These are phyloP conservation scores for Penicillium fuscoglaucum DNA, from an alignment of 2,329 filamentous ascomycete species.

Conservation along the genomic window DNA sequence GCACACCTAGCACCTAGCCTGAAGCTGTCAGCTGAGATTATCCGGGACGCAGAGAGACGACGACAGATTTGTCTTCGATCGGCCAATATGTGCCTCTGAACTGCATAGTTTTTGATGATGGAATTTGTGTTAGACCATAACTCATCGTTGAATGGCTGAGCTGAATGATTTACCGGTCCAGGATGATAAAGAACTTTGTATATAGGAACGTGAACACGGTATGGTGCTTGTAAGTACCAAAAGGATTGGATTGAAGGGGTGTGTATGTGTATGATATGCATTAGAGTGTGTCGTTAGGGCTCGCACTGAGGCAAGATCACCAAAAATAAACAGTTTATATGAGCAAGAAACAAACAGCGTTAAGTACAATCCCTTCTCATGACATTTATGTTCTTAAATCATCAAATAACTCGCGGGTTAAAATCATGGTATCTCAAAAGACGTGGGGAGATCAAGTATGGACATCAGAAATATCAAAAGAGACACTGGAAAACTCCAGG, in stretches of 20 bases:
- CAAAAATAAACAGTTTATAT: not conserved
- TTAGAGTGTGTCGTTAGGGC: not conserved
- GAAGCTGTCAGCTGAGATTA: slow-evolving; percentile 73
- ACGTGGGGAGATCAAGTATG: slow-evolving; percentile 21
- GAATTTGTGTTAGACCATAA: not conserved
- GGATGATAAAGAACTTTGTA: not conserved
- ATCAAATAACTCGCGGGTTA: slow-evolving; percentile 18
- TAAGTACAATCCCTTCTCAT: slow-evolving; percentile 21
- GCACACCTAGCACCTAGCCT: slow-evolving; percentile 74
- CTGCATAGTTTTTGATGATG: not conserved
- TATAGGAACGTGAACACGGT: not conserved
- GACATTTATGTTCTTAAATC: slow-evolving; percentile 28
- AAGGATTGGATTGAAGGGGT: not conserved
- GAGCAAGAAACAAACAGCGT: slow-evolving; percentile 9
- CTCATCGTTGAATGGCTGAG: not conserved
- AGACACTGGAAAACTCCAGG: not conserved
- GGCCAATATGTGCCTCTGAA: slow-evolving; percentile 14
- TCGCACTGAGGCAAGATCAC: not conserved
- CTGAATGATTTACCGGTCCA: not conserved
- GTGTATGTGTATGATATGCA: not conserved
- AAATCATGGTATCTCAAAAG: slow-evolving; percentile 31
- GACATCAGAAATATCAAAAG: slow-evolving; percentile 24
- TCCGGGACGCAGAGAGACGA: slow-evolving; percentile 74
- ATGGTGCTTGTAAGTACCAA: not conserved
- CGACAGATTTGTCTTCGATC: slow-evolving; percentile 52